Evolutionary conservation across 306 rosid genomes (phyloP), one percentile per base, ranked within the genome.

Genomic region (Lathyrus tuberosus): DNA sequence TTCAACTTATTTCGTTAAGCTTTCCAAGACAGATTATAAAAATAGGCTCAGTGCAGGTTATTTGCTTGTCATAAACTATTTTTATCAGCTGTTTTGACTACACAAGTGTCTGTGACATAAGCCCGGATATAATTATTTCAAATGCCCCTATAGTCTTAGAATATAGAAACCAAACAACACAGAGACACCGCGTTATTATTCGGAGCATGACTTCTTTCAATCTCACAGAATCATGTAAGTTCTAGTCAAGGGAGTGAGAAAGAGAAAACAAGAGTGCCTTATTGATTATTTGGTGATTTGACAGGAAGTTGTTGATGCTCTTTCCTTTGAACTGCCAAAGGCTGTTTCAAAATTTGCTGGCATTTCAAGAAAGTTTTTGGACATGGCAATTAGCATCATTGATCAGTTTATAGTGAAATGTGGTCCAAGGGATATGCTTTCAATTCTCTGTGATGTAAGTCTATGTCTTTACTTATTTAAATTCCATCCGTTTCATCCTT

Each of bases 401-500:
- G 85, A 84, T 83, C 86, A 77, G 77, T 79, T 88, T 69, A 73
- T 87, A 48, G 66, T 35, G 10, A 71, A 52, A 49, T 87, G 96
- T 79, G 84, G 84, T 79, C 96, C 97, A 15, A 81, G 95, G 74
- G 96, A 88, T 65, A 86, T 91, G 97, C 89, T 88, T 73, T 73
- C 96, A 26, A 62, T 88, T 84, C 88, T 94, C 68, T 85, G 99
- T 53, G 88, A 86, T 74, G 86, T 79, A 64, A 69, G 69, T 63
- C 46, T 40, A 10, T 71, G 12, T 51, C 41, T 62, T 44, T 66
- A 5, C 10, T 58, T 59, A 33, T 56, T 66, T 66, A 38, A 48
- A 28, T 64, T 3, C 24, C 57, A 42, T 64, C 22, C 22, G 52
- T 57, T 67, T 67, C 51, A 2, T 67, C 37, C 54, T 60, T 66